These are phyloP conservation scores for Trichocomaceae sp. DNA, from an alignment of 2,329 filamentous ascomycete species.

Conservation along the genomic window DNA sequence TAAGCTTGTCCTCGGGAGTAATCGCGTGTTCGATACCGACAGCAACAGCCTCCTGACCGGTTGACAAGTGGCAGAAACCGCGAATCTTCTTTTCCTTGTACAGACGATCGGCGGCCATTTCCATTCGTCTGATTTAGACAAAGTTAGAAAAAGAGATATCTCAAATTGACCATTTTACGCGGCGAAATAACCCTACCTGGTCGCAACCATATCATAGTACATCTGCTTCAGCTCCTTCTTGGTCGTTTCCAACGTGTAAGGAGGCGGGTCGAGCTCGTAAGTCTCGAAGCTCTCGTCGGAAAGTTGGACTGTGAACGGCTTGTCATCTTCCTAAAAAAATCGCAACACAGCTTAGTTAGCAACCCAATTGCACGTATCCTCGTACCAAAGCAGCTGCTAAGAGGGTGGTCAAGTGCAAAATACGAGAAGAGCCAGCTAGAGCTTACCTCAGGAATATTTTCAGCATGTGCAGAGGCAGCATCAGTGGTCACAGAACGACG, in stretches of 20 bases:
- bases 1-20: slow-evolving; percentile 83
- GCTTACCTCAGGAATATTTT: slow-evolving; percentile 63
- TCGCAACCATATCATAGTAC: slow-evolving; percentile 95
- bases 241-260: slow-evolving; percentile 86
- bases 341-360: neutral
- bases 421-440: neutral
- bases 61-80: slow-evolving; percentile 98
- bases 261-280: slow-evolving; percentile 93
- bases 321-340: slow-evolving; percentile 70
- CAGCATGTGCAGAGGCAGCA: slow-evolving; percentile 83
- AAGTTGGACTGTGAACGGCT: slow-evolving; percentile 84
- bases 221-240: slow-evolving; percentile 99
- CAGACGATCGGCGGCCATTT: slow-evolving; percentile 96
- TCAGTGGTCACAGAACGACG: slow-evolving; percentile 86
- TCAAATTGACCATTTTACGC: neutral
- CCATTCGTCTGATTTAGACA: slow-evolving; percentile 70
- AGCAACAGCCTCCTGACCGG: slow-evolving; percentile 94
- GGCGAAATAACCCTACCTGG: slow-evolving; percentile 62
- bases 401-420: neutral
- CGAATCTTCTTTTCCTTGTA: slow-evolving; percentile 99
- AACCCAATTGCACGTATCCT: neutral
- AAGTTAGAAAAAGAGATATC: neutral
- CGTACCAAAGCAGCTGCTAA: neutral
- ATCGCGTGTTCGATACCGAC: slow-evolving; percentile 96
- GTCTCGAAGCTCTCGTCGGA: slow-evolving; percentile 99